A percentile compares a stretch with the other conserved stretches of the same genome.
Conservation (phyloP, 805 yeast genomes). For the Jamesozyma gamospora region DNA sequence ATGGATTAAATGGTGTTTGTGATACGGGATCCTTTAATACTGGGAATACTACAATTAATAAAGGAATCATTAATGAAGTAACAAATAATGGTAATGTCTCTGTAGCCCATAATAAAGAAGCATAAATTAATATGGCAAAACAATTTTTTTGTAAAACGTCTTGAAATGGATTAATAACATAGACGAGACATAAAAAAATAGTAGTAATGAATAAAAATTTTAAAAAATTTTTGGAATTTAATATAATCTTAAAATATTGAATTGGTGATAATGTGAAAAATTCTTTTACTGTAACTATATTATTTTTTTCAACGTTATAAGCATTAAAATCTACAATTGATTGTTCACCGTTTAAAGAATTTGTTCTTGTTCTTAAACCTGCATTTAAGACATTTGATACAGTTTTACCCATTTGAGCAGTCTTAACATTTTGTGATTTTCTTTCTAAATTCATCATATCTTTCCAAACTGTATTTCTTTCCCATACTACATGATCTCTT, state of each 20-base stretch:
- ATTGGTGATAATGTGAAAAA: constrained; percentile 10
- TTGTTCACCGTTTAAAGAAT: constrained; percentile 1
- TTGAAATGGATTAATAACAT: constrained; percentile 33
- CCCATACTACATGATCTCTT: constrained; percentile 94
- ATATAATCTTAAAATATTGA: constrained; percentile 8
- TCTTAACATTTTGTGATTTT: constrained; percentile 65
- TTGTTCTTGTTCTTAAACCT: constrained; percentile 1
- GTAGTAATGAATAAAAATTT: constrained; percentile 40
- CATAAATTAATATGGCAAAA: constrained; percentile 69
- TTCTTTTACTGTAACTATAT: constrained; percentile 10
- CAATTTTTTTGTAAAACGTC: constrained; percentile 64
- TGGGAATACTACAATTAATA: constrained; percentile 62
- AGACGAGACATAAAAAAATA: constrained; percentile 36
- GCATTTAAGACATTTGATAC: not conserved
- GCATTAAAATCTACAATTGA: not conserved
- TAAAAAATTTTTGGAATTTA: constrained; percentile 12
- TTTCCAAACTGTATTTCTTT: constrained; percentile 95
- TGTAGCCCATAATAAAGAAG: constrained; percentile 91
- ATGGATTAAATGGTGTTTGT: constrained; percentile 45
- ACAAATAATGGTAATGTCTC: constrained; percentile 77
- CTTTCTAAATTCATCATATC: constrained; percentile 89
- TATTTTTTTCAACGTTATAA: not conserved
- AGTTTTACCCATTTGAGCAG: constrained; percentile 7
- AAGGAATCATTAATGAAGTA: constrained; percentile 76
- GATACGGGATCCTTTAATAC: constrained; percentile 51